phyloP scores from a whole-genome alignment of 371 early-diverging fungal genomes.

The Vittaforma corneae region DNA sequence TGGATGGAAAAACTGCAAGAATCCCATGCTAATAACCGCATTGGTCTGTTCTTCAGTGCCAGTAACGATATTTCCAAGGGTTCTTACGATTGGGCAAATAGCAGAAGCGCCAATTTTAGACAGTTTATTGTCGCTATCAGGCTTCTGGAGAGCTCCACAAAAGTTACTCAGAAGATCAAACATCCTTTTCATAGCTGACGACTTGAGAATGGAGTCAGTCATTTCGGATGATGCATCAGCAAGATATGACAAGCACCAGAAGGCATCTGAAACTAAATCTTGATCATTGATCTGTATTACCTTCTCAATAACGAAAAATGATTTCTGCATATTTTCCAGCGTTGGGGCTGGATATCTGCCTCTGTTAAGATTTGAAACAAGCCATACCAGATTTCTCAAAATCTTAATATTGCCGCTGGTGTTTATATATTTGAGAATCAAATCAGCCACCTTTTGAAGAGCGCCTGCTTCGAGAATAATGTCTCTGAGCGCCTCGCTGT shows the following conservation, averaged over 20 bases:
- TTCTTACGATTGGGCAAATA: constrained; percentile 81
- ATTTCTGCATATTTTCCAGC: constrained; percentile 44
- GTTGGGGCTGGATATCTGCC: constrained; percentile 87
- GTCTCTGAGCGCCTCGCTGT: constrained; percentile 82
- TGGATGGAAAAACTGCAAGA: constrained; percentile 59
- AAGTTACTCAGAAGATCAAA: constrained; percentile 28
- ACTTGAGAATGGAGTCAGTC: constrained; percentile 83
- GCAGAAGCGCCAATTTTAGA: constrained; percentile 28
- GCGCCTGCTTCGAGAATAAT: constrained; percentile 73
- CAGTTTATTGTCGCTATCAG: not conserved
- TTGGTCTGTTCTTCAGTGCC: constrained; percentile 93
- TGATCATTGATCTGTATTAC: constrained; percentile 67
- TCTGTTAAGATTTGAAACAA: constrained; percentile 91
- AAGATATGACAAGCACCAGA: constrained; percentile 97
- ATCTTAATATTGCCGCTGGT: constrained; percentile 59
- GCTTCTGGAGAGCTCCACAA: constrained; percentile 2
- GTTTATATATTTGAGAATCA: constrained; percentile 62
- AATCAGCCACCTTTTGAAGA: constrained; percentile 66
- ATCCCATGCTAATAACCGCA: constrained; percentile 75
- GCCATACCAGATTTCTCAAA: constrained; percentile 96
- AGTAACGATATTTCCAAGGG: constrained; percentile 95
- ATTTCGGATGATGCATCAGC: constrained; percentile 82
- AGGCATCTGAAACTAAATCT: constrained; percentile 88
- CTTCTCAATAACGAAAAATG: constrained; percentile 70
- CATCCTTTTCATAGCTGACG: constrained; percentile 61